Evolutionary conservation across 805 yeast species (phyloP).

Genomic region (Phaffomyces opuntiae): DNA sequence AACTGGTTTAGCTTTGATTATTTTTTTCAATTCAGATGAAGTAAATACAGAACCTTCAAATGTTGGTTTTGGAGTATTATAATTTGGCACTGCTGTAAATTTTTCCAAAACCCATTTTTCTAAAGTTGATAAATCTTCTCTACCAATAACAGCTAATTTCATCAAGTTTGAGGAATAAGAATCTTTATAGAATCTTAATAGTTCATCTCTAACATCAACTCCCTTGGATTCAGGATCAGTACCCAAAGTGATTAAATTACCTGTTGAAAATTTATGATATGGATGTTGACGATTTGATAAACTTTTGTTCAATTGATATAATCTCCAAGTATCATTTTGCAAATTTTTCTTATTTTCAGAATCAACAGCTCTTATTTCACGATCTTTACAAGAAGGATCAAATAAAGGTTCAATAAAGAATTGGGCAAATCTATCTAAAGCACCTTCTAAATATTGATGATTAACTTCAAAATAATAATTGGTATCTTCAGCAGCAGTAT

Average conservation of each 20-base stretch:
- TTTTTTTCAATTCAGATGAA: conserved; percentile 39
- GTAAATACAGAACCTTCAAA: conserved; percentile 45
- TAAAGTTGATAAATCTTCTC: conserved; percentile 67
- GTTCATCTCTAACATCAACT: conserved; percentile 71
- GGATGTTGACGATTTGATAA: conserved; percentile 75
- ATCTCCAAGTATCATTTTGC: conserved; percentile 85
- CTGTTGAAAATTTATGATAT: conserved; percentile 82
- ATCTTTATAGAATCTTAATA: conserved; percentile 63
- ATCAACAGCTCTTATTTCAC: conserved; percentile 92
- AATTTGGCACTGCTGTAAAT: conserved; percentile 58
- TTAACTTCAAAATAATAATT: conserved; percentile 86
- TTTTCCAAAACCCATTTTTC: conserved; percentile 61
- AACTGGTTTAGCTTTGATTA: conserved; percentile 70
- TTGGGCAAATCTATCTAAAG: conserved; percentile 88
- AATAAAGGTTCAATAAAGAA: conserved; percentile 86
- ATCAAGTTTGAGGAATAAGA: conserved; percentile 82
- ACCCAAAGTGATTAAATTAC: conserved; percentile 71
- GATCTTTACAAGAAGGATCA: conserved; percentile 64
- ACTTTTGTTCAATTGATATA: conserved; percentile 76
- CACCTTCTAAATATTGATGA: conserved; percentile 72
- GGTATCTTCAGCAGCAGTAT: conserved; percentile 82
- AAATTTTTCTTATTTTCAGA: conserved; percentile 92
- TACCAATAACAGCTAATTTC: conserved; percentile 81
- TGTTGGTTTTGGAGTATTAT: conserved; percentile 22
- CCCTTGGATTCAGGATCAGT: conserved; percentile 53